A percentile compares a stretch with the other conserved stretches of the same genome.
Conservation (phyloP, 352 stramenopile genomes). For the Pilasporangium apinafurcum region DNA sequence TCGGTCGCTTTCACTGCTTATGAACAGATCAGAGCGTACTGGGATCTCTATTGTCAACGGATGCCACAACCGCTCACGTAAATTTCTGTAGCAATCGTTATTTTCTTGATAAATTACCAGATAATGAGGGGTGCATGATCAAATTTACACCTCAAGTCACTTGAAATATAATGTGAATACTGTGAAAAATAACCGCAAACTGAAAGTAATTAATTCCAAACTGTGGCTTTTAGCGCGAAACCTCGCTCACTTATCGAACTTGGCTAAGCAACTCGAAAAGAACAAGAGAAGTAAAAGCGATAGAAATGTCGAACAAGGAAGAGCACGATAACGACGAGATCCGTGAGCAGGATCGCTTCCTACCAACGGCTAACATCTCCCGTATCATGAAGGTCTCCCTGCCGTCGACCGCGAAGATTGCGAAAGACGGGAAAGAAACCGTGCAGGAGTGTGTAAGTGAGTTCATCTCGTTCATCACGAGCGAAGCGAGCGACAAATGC, state of each 20-base stretch:
- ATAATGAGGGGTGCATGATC: no score
- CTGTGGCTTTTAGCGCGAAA: conserved; percentile 11
- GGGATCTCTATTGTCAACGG: no score
- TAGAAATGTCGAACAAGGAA: conserved; percentile 68
- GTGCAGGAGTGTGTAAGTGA: conserved; percentile 99
- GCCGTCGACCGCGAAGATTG: conserved; percentile 98
- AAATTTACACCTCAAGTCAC: no score
- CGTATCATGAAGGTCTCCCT: conserved; percentile 99
- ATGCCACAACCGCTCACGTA: no score
- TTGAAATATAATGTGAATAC: no score
- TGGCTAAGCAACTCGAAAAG: conserved; percentile 3
- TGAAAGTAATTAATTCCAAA: no score
- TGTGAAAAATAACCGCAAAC: no score
- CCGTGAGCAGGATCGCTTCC: conserved; percentile 95
- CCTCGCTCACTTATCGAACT: conserved; percentile 2
- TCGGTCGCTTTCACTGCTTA: no score
- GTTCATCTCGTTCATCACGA: conserved; percentile 99
- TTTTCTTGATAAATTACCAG: no score
- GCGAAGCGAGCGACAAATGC: conserved; percentile 98
- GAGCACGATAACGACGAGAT: conserved; percentile 89
- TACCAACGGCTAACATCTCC: conserved; percentile 99
- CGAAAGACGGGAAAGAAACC: conserved; percentile 99
- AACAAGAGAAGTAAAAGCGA: conserved; percentile 8
- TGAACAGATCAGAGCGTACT: no score
- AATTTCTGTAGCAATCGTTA: no score